These are phyloP conservation scores for Chamaenerion angustifolium DNA, from an alignment of 345 rosid genomes.

Conservation along the genomic window DNA sequence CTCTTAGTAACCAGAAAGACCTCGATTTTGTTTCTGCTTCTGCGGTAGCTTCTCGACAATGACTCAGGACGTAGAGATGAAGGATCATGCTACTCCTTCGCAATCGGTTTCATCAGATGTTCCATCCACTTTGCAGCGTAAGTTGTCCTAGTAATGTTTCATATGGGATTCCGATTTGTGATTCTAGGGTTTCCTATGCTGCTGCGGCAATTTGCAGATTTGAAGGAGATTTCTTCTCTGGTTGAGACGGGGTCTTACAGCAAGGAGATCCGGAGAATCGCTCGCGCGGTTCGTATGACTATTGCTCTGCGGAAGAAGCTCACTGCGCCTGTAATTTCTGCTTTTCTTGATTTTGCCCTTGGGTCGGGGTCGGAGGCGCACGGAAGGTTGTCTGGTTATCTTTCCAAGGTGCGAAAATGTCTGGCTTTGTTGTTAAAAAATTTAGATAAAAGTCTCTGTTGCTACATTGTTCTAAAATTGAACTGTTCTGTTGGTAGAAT, in stretches of 20 bases:
- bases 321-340: conserved; percentile 31
- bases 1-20: not conserved
- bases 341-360: conserved; percentile 51
- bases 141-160: not conserved
- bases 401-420: conserved; percentile 32
- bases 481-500: not conserved
- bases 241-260: conserved; percentile 59
- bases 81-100: conserved; percentile 46
- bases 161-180: not conserved
- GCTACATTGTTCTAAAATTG: not conserved
- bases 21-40: not conserved
- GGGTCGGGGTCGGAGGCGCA: conserved; percentile 51
- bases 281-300: conserved; percentile 61
- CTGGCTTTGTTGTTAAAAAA: too few relatives aligned
- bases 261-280: conserved; percentile 56
- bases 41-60: conserved; percentile 15
- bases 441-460: not conserved
- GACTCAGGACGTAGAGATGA: conserved; percentile 81
- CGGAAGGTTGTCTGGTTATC: conserved; percentile 29
- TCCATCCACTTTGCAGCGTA: conserved; percentile 56
- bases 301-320: conserved; percentile 47
- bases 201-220: conserved; percentile 20
- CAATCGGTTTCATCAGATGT: conserved; percentile 35
- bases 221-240: conserved; percentile 61
- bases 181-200: conserved; percentile 8